Percentiles rank a stretch among this genome's conserved stretches.
phyloP scores from a whole-genome alignment of 2,329 filamentous ascomycete genomes.

The Monosporascus sp. region DNA sequence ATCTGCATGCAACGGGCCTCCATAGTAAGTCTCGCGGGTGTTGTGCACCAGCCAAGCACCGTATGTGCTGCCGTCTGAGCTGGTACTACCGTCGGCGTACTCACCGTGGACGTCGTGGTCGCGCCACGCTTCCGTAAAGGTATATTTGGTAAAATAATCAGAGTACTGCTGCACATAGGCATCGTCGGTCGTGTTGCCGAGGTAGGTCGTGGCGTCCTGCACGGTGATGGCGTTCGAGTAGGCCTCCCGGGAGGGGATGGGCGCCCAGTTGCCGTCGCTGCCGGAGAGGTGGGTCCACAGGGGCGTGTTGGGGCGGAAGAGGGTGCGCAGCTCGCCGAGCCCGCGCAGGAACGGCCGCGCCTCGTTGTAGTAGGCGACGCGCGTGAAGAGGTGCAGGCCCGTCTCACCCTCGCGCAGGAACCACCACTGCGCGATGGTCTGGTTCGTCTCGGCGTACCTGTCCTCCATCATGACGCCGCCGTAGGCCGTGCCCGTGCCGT shows the following conservation, averaged over 20 bases:
- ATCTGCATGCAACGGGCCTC: conserved; percentile 59
- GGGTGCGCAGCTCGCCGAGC: conserved; percentile 55
- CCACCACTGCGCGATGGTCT: conserved; percentile 59
- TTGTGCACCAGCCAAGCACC: conserved; percentile 62
- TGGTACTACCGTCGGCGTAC: conserved; percentile 46
- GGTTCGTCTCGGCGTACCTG: conserved; percentile 51
- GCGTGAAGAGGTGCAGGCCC: conserved; percentile 56
- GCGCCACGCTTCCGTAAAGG: conserved; percentile 53
- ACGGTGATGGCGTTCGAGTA: conserved; percentile 41
- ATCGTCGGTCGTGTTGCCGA: conserved; percentile 48
- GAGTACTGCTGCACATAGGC: conserved; percentile 50
- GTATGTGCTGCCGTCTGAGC: conserved; percentile 45
- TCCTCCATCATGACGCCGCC: conserved; percentile 57
- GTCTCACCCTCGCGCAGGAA: conserved; percentile 60
- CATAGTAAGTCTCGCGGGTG: conserved; percentile 58
- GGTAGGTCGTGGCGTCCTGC: conserved; percentile 60
- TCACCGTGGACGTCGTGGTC: conserved; percentile 52
- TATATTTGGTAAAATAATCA: conserved; percentile 64
- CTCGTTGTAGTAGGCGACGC: conserved; percentile 53
- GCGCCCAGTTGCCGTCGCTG: conserved; percentile 49
- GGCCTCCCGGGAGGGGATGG: conserved; percentile 41
- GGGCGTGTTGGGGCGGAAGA: conserved; percentile 54
- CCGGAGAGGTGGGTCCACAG: conserved; percentile 59
- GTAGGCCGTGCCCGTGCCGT: conserved; percentile 46
- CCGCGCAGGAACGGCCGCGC: conserved; percentile 50